Conservation (phyloP, 345 rosid species). For the Physaria fendleri region DNA sequence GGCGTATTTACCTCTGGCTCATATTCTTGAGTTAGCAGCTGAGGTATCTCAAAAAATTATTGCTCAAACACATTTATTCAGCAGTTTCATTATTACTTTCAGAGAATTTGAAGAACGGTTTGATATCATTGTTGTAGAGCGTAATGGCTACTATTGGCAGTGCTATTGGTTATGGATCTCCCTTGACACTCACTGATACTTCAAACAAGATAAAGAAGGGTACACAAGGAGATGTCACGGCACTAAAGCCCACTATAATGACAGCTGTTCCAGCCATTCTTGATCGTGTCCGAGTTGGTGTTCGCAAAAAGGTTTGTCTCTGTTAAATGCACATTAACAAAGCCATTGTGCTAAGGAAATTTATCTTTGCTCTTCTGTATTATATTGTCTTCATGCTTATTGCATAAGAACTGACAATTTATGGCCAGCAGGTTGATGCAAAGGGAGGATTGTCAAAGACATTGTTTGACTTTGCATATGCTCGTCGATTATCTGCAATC, state of each 20-base stretch:
- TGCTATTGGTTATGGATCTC: conserved; percentile 91
- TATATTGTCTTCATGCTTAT: neutral
- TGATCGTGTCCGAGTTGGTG: conserved; percentile 97
- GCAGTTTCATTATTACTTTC: conserved; percentile 4
- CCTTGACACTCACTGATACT: conserved; percentile 95
- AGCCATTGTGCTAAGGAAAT: neutral
- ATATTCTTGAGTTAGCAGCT: conserved; percentile 93
- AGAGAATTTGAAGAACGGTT: neutral
- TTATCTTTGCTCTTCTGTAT: neutral
- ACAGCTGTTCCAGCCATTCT: conserved; percentile 99
- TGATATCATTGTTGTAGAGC: conserved; percentile 42
- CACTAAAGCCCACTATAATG: conserved; percentile 79
- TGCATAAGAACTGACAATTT: neutral
- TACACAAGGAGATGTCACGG: conserved; percentile 86
- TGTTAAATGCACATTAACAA: neutral
- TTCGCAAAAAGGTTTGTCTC: conserved; percentile 71
- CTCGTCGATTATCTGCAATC: conserved; percentile 84
- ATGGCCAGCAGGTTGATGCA: conserved; percentile 61
- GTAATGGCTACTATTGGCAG: conserved; percentile 77
- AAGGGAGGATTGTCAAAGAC: conserved; percentile 77
- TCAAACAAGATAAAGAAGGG: conserved; percentile 87
- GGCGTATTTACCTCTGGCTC: conserved; percentile 92
- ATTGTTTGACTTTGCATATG: conserved; percentile 84
- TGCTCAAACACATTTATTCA: neutral
- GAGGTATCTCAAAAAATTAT: conserved; percentile 44